phyloP scores from a whole-genome alignment of 176 grass and related monocot genomes.

The Saccharum spontaneum region DNA sequence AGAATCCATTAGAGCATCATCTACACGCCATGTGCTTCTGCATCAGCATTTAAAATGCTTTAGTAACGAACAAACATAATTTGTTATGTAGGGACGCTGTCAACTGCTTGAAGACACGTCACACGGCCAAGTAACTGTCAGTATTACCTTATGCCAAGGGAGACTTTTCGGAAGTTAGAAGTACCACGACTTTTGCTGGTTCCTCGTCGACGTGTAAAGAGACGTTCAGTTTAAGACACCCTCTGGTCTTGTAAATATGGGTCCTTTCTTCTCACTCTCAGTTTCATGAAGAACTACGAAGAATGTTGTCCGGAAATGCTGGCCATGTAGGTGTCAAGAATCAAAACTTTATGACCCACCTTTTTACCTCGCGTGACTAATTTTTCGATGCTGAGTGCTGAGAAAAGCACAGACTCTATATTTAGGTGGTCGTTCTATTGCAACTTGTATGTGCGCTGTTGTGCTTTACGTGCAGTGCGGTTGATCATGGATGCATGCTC shows the following conservation, averaged over 20 bases:
- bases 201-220: background rate
- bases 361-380: background rate
- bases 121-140: background rate
- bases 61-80: background rate
- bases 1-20: background rate
- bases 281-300: background rate
- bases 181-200: background rate
- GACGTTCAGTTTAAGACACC: background rate
- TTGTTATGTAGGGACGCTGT: slow-evolving; percentile 9
- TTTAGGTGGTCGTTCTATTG: background rate
- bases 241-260: background rate
- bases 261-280: background rate
- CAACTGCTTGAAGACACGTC: background rate
- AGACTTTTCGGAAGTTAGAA: background rate
- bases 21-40: background rate
- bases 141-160: background rate
- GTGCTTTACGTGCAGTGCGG: too few relatives aligned
- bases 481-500: too few relatives aligned
- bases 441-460: background rate
- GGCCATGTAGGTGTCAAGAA: background rate
- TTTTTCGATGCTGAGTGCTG: background rate
- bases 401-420: background rate
- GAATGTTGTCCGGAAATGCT: background rate
- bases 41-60: background rate
- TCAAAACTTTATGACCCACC: background rate